phyloP scores from a whole-genome alignment of 129 eudicot genomes.

The Logfia minima region DNA sequence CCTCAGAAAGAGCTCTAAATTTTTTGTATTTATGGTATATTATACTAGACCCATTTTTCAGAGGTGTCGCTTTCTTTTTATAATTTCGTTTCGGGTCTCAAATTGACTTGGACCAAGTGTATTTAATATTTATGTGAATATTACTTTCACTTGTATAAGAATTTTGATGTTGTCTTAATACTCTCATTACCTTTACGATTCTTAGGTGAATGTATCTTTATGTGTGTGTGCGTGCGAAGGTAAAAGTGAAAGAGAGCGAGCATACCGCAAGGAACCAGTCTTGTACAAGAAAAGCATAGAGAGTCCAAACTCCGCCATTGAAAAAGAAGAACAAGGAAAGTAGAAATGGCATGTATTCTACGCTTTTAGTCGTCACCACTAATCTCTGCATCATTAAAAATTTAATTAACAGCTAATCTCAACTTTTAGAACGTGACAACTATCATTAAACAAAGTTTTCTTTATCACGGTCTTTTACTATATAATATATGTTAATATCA shows the following conservation, averaged over 20 bases:
- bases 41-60: too few species aligned
- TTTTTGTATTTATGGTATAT: too few species aligned
- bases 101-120: too few species aligned
- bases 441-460: background rate
- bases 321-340: conserved; percentile 58
- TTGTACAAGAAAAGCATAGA: conserved; percentile 52
- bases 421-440: background rate
- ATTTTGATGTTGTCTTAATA: too few species aligned
- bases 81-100: too few species aligned
- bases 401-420: background rate
- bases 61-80: too few species aligned
- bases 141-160: too few species aligned
- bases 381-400: conserved; percentile 43
- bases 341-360: conserved; percentile 75
- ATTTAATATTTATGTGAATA: too few species aligned
- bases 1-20: too few species aligned
- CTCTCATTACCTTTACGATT: background rate
- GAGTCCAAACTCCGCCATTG: conserved; percentile 74
- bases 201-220: background rate
- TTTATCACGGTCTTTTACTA: background rate
- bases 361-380: conserved; percentile 64
- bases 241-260: too few species aligned
- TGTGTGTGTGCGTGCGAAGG: background rate
- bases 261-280: conserved; percentile 60
- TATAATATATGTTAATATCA: background rate